phyloP scores from a whole-genome alignment of 352 stramenopile species.

The Phytophthora gonapodyides region DNA sequence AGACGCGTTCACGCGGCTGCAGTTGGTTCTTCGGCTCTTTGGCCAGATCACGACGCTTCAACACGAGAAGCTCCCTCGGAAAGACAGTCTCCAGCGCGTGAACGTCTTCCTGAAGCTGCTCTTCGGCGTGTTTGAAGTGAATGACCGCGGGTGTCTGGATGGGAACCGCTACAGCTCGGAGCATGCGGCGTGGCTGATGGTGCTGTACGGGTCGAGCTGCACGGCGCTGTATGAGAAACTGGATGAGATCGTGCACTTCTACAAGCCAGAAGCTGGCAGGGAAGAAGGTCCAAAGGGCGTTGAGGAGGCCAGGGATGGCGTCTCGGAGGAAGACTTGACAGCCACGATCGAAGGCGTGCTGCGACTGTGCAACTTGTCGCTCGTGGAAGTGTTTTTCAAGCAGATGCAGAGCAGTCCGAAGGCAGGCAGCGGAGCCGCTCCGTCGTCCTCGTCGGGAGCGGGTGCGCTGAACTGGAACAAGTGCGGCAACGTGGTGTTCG shows the following conservation, averaged over 20 bases:
- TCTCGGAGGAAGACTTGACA: slow-evolving; percentile 70
- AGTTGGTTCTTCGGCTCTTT: slow-evolving; percentile 64
- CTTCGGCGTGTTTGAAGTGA: slow-evolving; percentile 70
- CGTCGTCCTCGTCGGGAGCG: slow-evolving; percentile 15
- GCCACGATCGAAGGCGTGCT: slow-evolving; percentile 62
- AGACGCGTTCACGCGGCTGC: slow-evolving; percentile 73
- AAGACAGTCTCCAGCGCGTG: slow-evolving; percentile 51
- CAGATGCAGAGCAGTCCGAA: slow-evolving; percentile 35
- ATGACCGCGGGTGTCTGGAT: slow-evolving; percentile 49
- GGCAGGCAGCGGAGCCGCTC: slow-evolving; percentile 15
- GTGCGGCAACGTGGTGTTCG: slow-evolving; percentile 82
- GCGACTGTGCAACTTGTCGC: slow-evolving; percentile 76
- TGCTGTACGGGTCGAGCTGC: slow-evolving; percentile 72
- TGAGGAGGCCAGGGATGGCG: slow-evolving; percentile 14
- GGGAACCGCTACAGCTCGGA: slow-evolving; percentile 39
- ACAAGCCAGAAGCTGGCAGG: slow-evolving; percentile 39
- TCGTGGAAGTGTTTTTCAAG: slow-evolving; percentile 80
- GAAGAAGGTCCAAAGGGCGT: slow-evolving; percentile 11
- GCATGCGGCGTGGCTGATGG: slow-evolving; percentile 62
- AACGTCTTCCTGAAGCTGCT: slow-evolving; percentile 60
- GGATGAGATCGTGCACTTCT: slow-evolving; percentile 78
- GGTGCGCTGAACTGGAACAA: slow-evolving; percentile 75
- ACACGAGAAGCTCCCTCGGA: slow-evolving; percentile 49
- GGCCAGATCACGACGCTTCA: slow-evolving; percentile 73
- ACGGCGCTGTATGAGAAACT: slow-evolving; percentile 84